A percentile compares a stretch with the other conserved stretches of the same genome.
phyloP scores from a whole-genome alignment of 2,329 filamentous ascomycete species.

The Apiospora hydei region DNA sequence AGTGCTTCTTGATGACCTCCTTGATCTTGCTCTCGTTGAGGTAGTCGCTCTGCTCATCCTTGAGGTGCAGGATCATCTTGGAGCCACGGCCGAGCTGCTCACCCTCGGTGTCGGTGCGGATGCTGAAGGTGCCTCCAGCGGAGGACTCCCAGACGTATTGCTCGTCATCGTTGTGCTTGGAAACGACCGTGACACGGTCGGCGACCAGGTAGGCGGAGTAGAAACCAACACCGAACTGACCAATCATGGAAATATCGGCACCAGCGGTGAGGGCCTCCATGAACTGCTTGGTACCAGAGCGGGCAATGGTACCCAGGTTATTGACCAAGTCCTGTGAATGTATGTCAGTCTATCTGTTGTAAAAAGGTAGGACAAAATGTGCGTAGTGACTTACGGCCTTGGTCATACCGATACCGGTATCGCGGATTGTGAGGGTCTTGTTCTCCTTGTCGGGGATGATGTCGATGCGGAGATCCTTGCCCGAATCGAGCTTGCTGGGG shows the following conservation, averaged over 20 bases:
- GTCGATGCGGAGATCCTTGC: conserved; percentile 98
- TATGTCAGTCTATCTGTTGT: conserved; percentile 45
- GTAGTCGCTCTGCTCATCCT: conserved; percentile 99
- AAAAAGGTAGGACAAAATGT: neutral
- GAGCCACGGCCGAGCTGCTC: conserved; percentile 92
- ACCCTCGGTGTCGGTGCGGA: conserved; percentile 88
- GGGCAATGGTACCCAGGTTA: conserved; percentile 99
- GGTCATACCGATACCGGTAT: conserved; percentile 99
- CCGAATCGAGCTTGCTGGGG: conserved; percentile 93
- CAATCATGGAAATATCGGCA: conserved; percentile 99
- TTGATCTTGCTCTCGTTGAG: conserved; percentile 99
- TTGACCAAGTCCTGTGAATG: conserved; percentile 88
- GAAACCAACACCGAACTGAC: conserved; percentile 99
- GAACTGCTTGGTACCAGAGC: conserved; percentile 99
- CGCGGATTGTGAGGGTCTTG: conserved; percentile 96
- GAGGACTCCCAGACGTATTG: conserved; percentile 99
- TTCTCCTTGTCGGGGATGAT: conserved; percentile 97
- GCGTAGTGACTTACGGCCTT: conserved; percentile 80
- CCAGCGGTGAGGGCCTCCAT: conserved; percentile 99
- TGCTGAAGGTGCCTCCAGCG: conserved; percentile 96
- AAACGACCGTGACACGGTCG: conserved; percentile 93
- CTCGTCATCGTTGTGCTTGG: conserved; percentile 99
- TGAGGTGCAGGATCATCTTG: conserved; percentile 98
- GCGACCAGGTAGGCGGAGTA: conserved; percentile 99
- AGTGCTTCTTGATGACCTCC: conserved; percentile 99